Base-by-base conservation (phyloP, 257 asterid genomes). In the Datura wrightii region DNA sequence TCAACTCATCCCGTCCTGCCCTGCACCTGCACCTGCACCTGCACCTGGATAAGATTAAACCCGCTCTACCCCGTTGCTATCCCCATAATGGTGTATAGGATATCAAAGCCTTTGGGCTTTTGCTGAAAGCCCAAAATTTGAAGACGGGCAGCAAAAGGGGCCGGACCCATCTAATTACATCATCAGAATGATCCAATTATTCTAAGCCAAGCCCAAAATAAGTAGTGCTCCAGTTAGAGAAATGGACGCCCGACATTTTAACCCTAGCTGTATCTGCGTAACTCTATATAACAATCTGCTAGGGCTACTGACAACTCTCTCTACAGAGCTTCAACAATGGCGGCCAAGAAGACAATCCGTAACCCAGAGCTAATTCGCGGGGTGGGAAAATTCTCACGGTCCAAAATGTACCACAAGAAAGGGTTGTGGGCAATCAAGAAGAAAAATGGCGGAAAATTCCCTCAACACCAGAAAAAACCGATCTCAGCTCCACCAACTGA, bases 341-440 rank as follows among this genome's bases (percentile, higher is more conserved):
- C 91, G 69, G 86, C 94, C 46, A 82, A 82, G 80, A 91, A 89
- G 85, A 9, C 82, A 18, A 58, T 78, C 54, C 92, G 92, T 8
- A 91, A 91, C 85, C 94, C 90, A 34, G 90, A 91, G 24, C 89
- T 91, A 5, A 90, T 90, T 34, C 90, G 86, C 10, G 92, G 94
- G 1, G 87, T 90, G 2, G 79, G 91, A 1, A 91, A 87, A 41
- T 10, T 63, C 18, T 86, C 91, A 4, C 90, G 91, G 36, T 91
- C 91, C 4, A 52, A 86, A 78, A 88, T 88, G 91, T 91, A 88
- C 89, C 92, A 87, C 84, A 88, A 88, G 84, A 88, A 91, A 5
- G 90, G 94, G 1, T 87, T 90, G 8, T 91, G 91, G 90, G 94
- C 92, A 0, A 89, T 91, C 87, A 91, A 91, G 69, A 91, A 88